phyloP scores from a whole-genome alignment of 2,329 filamentous ascomycete species.

The Colletotrichum orchidophilum region DNA sequence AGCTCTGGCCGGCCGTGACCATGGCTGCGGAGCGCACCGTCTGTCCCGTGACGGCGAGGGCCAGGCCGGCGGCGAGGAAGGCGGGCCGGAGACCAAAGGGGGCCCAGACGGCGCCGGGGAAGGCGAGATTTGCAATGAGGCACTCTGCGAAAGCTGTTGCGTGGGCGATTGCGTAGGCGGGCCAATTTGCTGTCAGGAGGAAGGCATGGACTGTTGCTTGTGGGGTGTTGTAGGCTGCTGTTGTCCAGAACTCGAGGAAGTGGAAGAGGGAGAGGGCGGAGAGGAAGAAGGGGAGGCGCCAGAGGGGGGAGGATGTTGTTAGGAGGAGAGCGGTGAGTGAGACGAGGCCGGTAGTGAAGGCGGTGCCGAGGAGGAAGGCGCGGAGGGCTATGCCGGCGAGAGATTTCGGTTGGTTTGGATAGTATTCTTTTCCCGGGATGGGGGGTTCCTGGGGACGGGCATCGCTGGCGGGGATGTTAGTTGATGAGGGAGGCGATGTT shows the following conservation, averaged over 20 bases:
- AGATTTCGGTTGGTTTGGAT: conserved; percentile 61
- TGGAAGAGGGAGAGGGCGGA: conserved; percentile 82
- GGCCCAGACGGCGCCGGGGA: conserved; percentile 59
- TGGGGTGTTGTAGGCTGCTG: conserved; percentile 82
- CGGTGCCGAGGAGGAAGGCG: conserved; percentile 62
- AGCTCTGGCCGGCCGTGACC: conserved; percentile 87
- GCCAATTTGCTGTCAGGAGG: conserved; percentile 85
- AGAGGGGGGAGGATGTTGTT: conserved; percentile 57
- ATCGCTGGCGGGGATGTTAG: conserved; percentile 35
- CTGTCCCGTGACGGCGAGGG: conserved; percentile 77
- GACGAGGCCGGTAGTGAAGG: conserved; percentile 49
- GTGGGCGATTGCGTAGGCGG: conserved; percentile 86
- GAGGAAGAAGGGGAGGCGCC: conserved; percentile 74
- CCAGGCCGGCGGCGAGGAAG: conserved; percentile 66
- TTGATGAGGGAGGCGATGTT: conserved; percentile 9
- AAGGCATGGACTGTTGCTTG: conserved; percentile 79
- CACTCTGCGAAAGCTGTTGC: conserved; percentile 78
- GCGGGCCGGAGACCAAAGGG: conserved; percentile 54
- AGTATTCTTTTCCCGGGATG: conserved; percentile 44
- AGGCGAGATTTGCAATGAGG: conserved; percentile 65
- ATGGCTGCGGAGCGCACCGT: conserved; percentile 82
- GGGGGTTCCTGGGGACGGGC: conserved; percentile 36
- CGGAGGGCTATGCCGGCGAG: conserved; percentile 68
- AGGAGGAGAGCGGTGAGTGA: conserved; percentile 44
- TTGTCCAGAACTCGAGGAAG: conserved; percentile 96